Base-by-base conservation (phyloP, 495 filamentous ascomycete genomes). In the Penicillium coprophilum region DNA sequence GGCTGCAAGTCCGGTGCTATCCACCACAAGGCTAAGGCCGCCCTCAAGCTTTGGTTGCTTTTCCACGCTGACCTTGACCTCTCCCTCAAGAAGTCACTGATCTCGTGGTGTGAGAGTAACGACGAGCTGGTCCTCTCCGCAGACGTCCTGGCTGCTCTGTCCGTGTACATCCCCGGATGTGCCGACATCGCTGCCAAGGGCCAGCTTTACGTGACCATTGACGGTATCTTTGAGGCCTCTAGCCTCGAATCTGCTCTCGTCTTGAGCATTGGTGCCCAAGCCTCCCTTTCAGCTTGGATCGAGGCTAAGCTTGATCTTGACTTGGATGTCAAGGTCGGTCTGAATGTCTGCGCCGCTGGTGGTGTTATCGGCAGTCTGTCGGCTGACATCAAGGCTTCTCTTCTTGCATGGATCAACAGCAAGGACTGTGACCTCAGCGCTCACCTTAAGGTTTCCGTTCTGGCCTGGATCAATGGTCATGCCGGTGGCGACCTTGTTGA, bases 101-200 rank as follows among this genome's bases (percentile, higher is more conserved):
- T 72, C 48, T 53, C 55, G 46, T 75, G 72, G 72, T 69, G 62
- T 44, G 55, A 66, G 15, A 67, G 64, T 32, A 50, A 55, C 20
- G 66, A 41, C 20, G 60, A 59, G 43, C 59, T 61, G 41, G 60
- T 55, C 28, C 56, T 73, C 48, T 59, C 64, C 46, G 39, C 39
- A 23, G 57, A 59, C 30, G 20, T 59, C 39, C 21, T 59, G 20
- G 71, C 74, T 52, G 67, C 63, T 19, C 60, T 78, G 15, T 51
- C 70, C 17, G 57, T 76, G 43, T 76, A 70, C 60, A 65, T 74
- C 57, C 75, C 75, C 39, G 61, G 61, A 32, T 69, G 61, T 50
- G 71, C 72, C 41, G 60, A 66, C 24, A 63, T 73, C 38, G 72
- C 74, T 39, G 72, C 74, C 47, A 64, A 75, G 65, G 71, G 67